phyloP scores from a whole-genome alignment of 2,329 filamentous ascomycete species.

The Aspergillus udagawae region DNA sequence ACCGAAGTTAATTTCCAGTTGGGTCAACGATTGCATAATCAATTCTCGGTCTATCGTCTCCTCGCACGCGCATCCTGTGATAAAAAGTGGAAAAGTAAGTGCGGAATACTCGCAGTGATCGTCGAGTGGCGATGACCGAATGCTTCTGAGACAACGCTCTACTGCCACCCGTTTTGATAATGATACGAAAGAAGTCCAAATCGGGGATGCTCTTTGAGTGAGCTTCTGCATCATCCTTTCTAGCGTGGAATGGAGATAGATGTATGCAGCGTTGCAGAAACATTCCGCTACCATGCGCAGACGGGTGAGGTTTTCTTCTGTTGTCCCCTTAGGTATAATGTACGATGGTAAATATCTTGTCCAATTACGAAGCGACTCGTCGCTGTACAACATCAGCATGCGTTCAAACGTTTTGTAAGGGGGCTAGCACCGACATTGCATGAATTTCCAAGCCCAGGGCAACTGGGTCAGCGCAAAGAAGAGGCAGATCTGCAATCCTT shows the following conservation, averaged over 20 bases:
- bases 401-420: neutral
- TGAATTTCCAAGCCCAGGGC: constrained; percentile 24
- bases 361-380: constrained; percentile 30
- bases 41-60: constrained; percentile 18
- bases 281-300: constrained; percentile 35
- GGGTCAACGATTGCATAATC: constrained; percentile 23
- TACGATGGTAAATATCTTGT: constrained; percentile 23
- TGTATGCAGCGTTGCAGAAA: constrained; percentile 35
- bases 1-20: constrained; percentile 31
- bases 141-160: constrained; percentile 22
- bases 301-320: constrained; percentile 22
- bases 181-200: constrained; percentile 19
- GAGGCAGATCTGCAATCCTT: constrained; percentile 29
- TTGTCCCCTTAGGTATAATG: constrained; percentile 30
- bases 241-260: constrained; percentile 35
- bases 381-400: constrained; percentile 19
- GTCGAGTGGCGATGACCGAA: constrained; percentile 26
- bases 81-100: constrained; percentile 36
- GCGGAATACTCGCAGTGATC: constrained; percentile 35
- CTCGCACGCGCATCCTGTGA: constrained; percentile 31
- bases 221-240: constrained; percentile 20
- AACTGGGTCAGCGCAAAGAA: constrained; percentile 15
- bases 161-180: constrained; percentile 26
- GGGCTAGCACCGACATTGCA: constrained; percentile 22
- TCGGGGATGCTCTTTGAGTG: neutral